phyloP scores from a whole-genome alignment of 768 basidiomycete species.

The Boletus rubropictus region DNA sequence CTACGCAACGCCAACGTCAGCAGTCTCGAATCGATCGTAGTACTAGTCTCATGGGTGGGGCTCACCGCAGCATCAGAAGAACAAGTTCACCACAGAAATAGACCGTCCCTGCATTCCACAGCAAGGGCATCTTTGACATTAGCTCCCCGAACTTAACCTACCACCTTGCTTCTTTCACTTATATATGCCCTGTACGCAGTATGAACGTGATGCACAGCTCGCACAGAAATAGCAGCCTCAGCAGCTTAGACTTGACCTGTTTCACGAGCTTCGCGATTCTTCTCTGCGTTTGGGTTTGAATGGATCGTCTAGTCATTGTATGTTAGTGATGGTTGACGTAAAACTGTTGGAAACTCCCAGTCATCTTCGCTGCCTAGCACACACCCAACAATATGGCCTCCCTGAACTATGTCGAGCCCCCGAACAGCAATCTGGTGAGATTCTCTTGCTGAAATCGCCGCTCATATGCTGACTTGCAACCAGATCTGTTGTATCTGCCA shows the following conservation, averaged over 20 bases:
- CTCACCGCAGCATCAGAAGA: not conserved
- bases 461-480: conserved; percentile 1
- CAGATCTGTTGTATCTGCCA: conserved; percentile 78
- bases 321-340: conserved; percentile 22
- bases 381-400: conserved; percentile 22
- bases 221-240: not conserved
- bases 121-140: not conserved
- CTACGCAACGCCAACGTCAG: not conserved
- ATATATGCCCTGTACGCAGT: not conserved
- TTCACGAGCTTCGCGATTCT: too few relatives aligned
- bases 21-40: too few relatives aligned
- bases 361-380: conserved; percentile 1
- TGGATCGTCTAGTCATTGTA: too few relatives aligned
- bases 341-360: conserved; percentile 15
- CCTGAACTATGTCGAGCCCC: conserved; percentile 50
- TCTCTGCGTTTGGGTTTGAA: not conserved
- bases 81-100: not conserved
- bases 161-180: conserved; percentile 3
- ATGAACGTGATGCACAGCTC: not conserved
- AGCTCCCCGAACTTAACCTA: not conserved
- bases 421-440: conserved; percentile 65
- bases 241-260: not conserved
- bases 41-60: not conserved
- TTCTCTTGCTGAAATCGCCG: not conserved
- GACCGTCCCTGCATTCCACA: not conserved